Evolutionary conservation across 2,329 filamentous ascomycete genomes (phyloP), one percentile per base, ranked within the genome.

Genomic region (Arthrinium puccinioides): DNA sequence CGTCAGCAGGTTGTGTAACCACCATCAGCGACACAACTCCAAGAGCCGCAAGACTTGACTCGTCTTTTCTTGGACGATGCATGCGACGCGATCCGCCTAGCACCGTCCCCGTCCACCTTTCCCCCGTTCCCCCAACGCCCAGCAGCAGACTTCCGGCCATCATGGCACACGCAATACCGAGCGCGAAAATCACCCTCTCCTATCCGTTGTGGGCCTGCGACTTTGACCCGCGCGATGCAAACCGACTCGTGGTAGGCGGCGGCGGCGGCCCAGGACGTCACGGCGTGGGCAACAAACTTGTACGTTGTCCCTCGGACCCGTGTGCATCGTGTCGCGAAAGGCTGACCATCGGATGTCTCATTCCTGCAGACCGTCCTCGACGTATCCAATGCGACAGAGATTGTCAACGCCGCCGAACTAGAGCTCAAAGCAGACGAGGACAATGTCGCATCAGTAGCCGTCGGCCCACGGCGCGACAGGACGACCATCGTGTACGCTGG

Each of bases 151-250:
- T n/a, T n/a, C n/a, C n/a, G n/a, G n/a, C n/a, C 33, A 36, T 18
- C 44, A 59, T 59, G 55, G 49, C 40, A 43, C 48, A 49, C 24
- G 42, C 30, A 26, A 53, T 77, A 44, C 61, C 63, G 38, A 61
- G 61, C 42, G 74, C 82, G 43, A 82, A 79, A 59, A 67, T 79
- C 49, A 77, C 78, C 39, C 75, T 94, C 46, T 76, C 79, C 40
- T 96, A 90, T 61, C 89, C 89, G 33, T 75, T 94, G 41, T 95
- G 88, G 60, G 79, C 84, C 39, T 84, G 87, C 57, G 88, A 88
- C 55, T 96, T 94, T 60, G 87, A 94, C 55, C 86, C 84, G 36
- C 74, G 82, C 52, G 80, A 94, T 64, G 74, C 82, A 42, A 76
- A 76, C 45, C 80, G 81, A 45, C 70, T 96, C 18, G 67, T 95